phyloP scores from a whole-genome alignment of 352 stramenopile species.

The Blastocystis sp. region DNA sequence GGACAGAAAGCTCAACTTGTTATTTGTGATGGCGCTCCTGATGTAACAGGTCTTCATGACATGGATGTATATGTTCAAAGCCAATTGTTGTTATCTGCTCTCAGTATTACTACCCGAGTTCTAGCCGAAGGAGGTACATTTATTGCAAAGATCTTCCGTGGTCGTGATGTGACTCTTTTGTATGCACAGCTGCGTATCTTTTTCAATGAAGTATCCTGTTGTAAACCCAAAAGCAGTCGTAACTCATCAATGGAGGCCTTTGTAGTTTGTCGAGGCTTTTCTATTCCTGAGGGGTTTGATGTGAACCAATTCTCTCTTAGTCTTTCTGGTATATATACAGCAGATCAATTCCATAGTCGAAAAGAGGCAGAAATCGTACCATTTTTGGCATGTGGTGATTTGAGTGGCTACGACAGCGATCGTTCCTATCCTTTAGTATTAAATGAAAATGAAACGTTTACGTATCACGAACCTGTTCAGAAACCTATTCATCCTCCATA shows the following conservation, averaged over 20 bases:
- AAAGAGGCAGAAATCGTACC: slow-evolving; percentile 75
- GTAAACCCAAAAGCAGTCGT: slow-evolving; percentile 92
- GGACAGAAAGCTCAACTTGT: slow-evolving; percentile 91
- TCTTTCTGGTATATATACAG: slow-evolving; percentile 34
- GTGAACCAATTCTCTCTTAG: slow-evolving; percentile 33
- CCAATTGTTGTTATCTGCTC: slow-evolving; percentile 89
- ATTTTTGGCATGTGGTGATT: slow-evolving; percentile 86
- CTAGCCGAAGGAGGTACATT: slow-evolving; percentile 88
- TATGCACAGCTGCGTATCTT: slow-evolving; percentile 90
- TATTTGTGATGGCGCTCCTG: slow-evolving; percentile 94
- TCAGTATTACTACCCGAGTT: slow-evolving; percentile 95
- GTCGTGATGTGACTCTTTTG: slow-evolving; percentile 89
- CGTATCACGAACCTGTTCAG: slow-evolving; percentile 69
- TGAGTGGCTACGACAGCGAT: slow-evolving; percentile 84
- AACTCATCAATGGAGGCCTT: slow-evolving; percentile 91
- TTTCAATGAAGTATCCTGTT: slow-evolving; percentile 89
- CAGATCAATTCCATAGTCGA: slow-evolving; percentile 11
- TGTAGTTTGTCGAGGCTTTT: slow-evolving; percentile 90
- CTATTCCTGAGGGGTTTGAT: slow-evolving; percentile 76
- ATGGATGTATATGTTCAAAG: slow-evolving; percentile 96
- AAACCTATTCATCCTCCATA: slow-evolving; percentile 70
- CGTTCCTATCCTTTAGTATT: slow-evolving; percentile 70
- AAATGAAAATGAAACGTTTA: slow-evolving; percentile 42
- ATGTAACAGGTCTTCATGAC: slow-evolving; percentile 98
- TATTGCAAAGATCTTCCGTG: slow-evolving; percentile 98